Percentiles rank a stretch among this genome's conserved stretches.
phyloP scores from a whole-genome alignment of 2,329 filamentous ascomycete species.

The Incumbomyces lentus region DNA sequence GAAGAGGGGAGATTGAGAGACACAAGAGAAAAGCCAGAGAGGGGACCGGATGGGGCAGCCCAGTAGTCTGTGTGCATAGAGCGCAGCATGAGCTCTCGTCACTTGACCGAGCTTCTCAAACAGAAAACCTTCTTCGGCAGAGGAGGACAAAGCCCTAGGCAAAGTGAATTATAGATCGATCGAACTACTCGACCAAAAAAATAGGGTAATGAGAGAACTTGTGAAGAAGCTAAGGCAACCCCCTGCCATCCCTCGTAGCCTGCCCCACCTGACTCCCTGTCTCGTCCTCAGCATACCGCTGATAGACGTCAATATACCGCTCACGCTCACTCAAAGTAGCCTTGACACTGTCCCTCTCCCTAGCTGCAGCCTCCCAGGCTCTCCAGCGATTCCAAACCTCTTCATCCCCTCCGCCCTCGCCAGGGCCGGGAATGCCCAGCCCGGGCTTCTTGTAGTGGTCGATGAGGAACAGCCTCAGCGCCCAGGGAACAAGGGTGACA shows the following conservation, averaged over 20 bases:
- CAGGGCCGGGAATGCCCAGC: slow-evolving; percentile 39
- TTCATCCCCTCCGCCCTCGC: slow-evolving; percentile 44
- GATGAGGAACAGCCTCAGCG: slow-evolving; percentile 60
- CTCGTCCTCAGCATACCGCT: slow-evolving; percentile 55
- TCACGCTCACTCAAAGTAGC: slow-evolving; percentile 59
- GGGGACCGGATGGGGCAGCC: too few species aligned
- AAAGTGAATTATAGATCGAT: too few species aligned
- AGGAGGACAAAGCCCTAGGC: background rate
- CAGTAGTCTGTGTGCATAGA: too few species aligned
- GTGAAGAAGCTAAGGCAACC: slow-evolving; percentile 48
- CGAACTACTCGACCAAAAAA: background rate
- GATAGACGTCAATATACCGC: slow-evolving; percentile 59
- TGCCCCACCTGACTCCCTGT: slow-evolving; percentile 53
- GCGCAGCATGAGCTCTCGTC: background rate
- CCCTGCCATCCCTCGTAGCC: slow-evolving; percentile 52
- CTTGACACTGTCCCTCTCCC: slow-evolving; percentile 50
- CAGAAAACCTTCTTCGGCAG: background rate
- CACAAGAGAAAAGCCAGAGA: slow-evolving; percentile 17
- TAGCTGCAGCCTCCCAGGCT: slow-evolving; percentile 52
- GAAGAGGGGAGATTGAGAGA: too few species aligned
- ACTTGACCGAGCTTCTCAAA: background rate
- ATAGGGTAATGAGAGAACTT: too few species aligned
- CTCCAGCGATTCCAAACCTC: slow-evolving; percentile 55
- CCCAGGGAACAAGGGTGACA: slow-evolving; percentile 62
- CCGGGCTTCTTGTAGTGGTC: slow-evolving; percentile 58